phyloP scores from a whole-genome alignment of 768 basidiomycete genomes.

The Gautieria morchelliformis region DNA sequence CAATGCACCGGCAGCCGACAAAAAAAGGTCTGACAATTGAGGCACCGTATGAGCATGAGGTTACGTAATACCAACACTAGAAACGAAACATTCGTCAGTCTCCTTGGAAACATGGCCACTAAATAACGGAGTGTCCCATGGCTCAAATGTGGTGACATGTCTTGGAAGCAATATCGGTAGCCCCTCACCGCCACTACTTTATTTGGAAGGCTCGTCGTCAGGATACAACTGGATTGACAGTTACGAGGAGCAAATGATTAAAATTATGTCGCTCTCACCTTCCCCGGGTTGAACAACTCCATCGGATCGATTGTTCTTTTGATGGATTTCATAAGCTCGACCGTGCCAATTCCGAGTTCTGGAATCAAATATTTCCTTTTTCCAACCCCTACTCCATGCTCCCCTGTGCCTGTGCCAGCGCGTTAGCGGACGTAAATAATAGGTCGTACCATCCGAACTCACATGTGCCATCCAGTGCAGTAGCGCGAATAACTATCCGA shows the following conservation, averaged over 20 bases:
- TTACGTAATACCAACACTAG: too few relatives aligned
- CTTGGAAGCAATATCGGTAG: too few relatives aligned
- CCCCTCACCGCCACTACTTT: too few relatives aligned
- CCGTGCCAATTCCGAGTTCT: slow-evolving; percentile 41
- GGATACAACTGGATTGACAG: neutral
- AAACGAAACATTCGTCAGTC: too few relatives aligned
- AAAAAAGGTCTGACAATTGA: too few relatives aligned
- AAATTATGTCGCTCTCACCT: slow-evolving; percentile 16
- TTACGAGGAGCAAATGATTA: neutral
- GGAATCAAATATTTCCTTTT: slow-evolving; percentile 37
- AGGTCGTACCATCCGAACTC: slow-evolving; percentile 4
- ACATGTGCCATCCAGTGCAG: slow-evolving; percentile 29
- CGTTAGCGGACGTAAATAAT: neutral
- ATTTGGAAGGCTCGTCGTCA: neutral
- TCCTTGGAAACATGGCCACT: too few relatives aligned
- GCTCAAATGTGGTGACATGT: too few relatives aligned
- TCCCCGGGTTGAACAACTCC: slow-evolving; percentile 40
- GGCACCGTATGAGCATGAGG: too few relatives aligned
- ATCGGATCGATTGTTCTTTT: slow-evolving; percentile 37
- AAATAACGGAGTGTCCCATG: too few relatives aligned
- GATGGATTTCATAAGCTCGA: slow-evolving; percentile 40
- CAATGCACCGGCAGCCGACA: too few relatives aligned
- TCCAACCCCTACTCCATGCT: slow-evolving; percentile 39
- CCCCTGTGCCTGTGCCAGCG: slow-evolving; percentile 23
- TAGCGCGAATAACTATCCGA: slow-evolving; percentile 25